phyloP scores from a whole-genome alignment of 2,329 filamentous ascomycete species.

The Sclerotinia nivalis region DNA sequence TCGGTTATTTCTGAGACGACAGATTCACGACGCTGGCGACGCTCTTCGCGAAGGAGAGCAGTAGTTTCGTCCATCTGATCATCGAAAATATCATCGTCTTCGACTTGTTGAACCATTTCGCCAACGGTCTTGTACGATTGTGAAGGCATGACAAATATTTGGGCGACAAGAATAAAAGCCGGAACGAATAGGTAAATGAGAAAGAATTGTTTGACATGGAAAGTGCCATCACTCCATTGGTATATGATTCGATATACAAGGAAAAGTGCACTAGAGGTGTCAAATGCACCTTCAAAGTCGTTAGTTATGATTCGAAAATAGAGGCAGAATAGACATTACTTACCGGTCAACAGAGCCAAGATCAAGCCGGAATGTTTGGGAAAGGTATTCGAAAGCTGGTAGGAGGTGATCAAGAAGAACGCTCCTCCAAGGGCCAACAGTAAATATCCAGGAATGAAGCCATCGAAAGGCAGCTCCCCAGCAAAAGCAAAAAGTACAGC shows the following conservation, averaged over 20 bases:
- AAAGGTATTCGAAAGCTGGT: constrained; percentile 83
- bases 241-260: constrained; percentile 72
- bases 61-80: constrained; percentile 58
- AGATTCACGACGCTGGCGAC: constrained; percentile 47
- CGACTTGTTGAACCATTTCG: constrained; percentile 74
- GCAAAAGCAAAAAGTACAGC: constrained; percentile 72
- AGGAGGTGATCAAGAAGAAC: constrained; percentile 79
- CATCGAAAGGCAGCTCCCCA: constrained; percentile 67
- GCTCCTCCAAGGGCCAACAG: constrained; percentile 77
- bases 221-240: constrained; percentile 55
- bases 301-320: neutral
- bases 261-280: constrained; percentile 78
- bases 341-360: constrained; percentile 69
- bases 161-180: constrained; percentile 61
- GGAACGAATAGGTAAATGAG: constrained; percentile 71
- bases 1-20: constrained; percentile 67
- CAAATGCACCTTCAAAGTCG: constrained; percentile 60
- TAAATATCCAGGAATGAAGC: constrained; percentile 71
- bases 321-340: neutral
- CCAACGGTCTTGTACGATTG: constrained; percentile 83
- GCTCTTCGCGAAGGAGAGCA: constrained; percentile 46
- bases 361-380: constrained; percentile 76
- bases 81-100: constrained; percentile 51
- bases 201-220: constrained; percentile 71
- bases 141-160: constrained; percentile 70